Base-by-base conservation (phyloP, 2,329 filamentous ascomycete species). In the Sporothrix inflata region DNA sequence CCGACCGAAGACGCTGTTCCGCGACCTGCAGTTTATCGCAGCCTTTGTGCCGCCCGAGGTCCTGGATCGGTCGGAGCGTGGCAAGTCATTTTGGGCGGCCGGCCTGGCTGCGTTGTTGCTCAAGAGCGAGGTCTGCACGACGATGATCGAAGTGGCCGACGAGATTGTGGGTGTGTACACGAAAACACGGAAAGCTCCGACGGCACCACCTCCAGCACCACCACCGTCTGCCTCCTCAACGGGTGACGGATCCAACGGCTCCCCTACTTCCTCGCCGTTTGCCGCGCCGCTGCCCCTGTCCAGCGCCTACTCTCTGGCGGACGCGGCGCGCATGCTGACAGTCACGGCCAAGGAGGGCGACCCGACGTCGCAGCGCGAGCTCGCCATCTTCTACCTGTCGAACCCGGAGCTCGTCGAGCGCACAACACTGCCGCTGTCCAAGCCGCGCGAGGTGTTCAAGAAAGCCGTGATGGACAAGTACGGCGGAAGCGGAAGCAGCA, bases 301-400 rank as follows among this genome's bases (percentile, higher is more conserved):
- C 0, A 83, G 88, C 3, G 87, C 90, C 63, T 91, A 93, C 81
- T 89, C 87, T 72, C 89, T 96, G 79, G 86, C 89, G 57, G 94
- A 98, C 79, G 95, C 94, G 0, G 94, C 92, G 2, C 89, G 88
- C 76, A 96, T 98, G 90, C 94, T 93, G 86, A 92, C 93, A 74
- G 96, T 98, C 79, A 95, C 94, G 1, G 96, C 96, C 19, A 96
- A 94, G 79, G 96, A 99, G 82, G 94, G 95, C 51, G 90, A 94
- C 74, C 87, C 94, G 0, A 92, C 93, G 14, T 94, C 95, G 5
- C 94, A 98, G 83, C 90, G 96, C 68, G 96, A 99, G 82, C 87
- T 99, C 19, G 96, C 93, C 1, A 92, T 97, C 74, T 92, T 98
- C 77, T 98, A 98, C 80, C 88, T 99, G 51, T 96, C 94, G 0